These are phyloP conservation scores for Solanum aculeatissimum DNA, from an alignment of 305 asterid genomes.

Conservation along the genomic window DNA sequence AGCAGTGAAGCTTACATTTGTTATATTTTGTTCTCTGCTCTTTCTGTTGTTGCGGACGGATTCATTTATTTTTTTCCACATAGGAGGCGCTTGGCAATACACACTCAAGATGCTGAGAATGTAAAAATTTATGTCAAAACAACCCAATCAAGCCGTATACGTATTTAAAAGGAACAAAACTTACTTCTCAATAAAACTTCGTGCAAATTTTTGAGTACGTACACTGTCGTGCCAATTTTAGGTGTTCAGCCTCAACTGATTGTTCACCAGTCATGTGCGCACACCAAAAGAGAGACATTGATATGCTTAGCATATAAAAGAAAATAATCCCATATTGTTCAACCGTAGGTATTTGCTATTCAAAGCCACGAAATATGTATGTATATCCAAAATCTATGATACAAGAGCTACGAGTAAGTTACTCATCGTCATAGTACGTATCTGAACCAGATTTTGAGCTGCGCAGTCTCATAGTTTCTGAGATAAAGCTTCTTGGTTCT, in stretches of 20 bases:
- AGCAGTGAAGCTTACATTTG: no score
- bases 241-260: background rate
- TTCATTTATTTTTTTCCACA: no score
- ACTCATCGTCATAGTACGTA: background rate
- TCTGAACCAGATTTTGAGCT: background rate
- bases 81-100: no score
- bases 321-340: background rate
- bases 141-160: no score
- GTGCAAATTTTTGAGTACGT: no score
- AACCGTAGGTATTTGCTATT: background rate
- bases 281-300: background rate
- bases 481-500: slow-evolving; percentile 36
- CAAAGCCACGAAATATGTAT: background rate
- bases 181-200: no score
- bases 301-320: background rate
- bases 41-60: no score
- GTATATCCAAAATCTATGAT: background rate
- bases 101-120: no score
- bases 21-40: no score
- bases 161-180: no score
- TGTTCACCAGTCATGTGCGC: background rate
- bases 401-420: background rate
- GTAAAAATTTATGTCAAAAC: no score
- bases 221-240: no score
- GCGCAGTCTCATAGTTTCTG: background rate